Conservation (phyloP, 1,139 yeast genomes). For the Geotrichum restrictum region DNA sequence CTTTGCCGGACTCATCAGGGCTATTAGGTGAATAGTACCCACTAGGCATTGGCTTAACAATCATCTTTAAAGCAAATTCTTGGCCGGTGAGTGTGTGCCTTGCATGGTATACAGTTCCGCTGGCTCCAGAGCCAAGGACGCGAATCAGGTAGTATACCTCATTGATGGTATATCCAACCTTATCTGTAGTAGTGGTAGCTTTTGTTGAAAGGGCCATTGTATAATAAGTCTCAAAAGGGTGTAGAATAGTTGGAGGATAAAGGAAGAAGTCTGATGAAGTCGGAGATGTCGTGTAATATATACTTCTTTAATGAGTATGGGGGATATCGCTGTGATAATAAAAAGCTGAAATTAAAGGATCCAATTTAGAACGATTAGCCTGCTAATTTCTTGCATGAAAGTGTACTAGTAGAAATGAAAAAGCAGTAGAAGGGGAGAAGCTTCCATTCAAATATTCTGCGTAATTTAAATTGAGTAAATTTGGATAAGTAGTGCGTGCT, state of each 20-base stretch:
- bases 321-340: background rate
- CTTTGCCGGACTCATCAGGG: background rate
- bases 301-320: background rate
- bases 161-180: slow-evolving; percentile 36
- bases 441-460: background rate
- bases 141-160: slow-evolving; percentile 47
- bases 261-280: no score
- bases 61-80: slow-evolving; percentile 68
- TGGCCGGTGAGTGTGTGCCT: slow-evolving; percentile 50
- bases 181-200: slow-evolving; percentile 13
- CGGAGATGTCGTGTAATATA: background rate
- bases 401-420: background rate
- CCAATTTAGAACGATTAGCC: background rate
- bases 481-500: no score
- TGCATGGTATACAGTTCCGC: slow-evolving; percentile 77
- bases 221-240: no score
- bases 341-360: background rate
- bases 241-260: background rate
- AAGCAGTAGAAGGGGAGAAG: background rate
- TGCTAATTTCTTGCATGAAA: background rate
- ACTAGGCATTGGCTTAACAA: slow-evolving; percentile 44
- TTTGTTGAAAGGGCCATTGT: slow-evolving; percentile 16
- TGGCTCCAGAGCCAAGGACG: slow-evolving; percentile 85
- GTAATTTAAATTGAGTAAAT: no score
- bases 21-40: background rate